Base-by-base conservation (phyloP, 2,329 filamentous ascomycete genomes). In the Colletotrichum navitas region DNA sequence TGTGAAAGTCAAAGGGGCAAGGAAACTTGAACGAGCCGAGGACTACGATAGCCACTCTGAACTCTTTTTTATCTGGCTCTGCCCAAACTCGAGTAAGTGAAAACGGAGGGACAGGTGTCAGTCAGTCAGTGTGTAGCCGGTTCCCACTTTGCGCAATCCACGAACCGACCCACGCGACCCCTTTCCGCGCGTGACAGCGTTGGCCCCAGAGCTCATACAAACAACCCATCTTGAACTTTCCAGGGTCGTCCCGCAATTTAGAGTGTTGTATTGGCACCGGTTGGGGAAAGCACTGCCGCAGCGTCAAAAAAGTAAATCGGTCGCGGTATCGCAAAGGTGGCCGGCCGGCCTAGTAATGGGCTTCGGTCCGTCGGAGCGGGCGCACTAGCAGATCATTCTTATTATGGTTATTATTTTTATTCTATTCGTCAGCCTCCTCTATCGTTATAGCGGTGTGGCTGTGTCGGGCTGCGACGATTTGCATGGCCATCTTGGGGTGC, bases 91-190 rank as follows among this genome's bases (percentile, higher is more conserved):
- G 61, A 45, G 39, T 32, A 24, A 24, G 47, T 32, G 47, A 49
- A 24, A 24, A 39, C 21, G 2, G 21, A 26, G 29, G n/a, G 7
- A 61, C 32, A 36, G 14, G 32, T 63, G 60, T 54, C 34, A 10
- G 14, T 51, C 47, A n/a, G 36, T 39, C 34, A 41, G 39, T 18
- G 49, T 55, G 21, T 36, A 54, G 4, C 45, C 26, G 24, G 49
- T 55, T 63, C 49, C 61, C 60, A 34, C 60, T 63, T 63, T 52
- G 32, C 34, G 45, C 45, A 62, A 51, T 62, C 45, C 32, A 29
- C 24, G 34, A 62, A 51, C 41, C 39, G 45, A 39, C 43, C 45
- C 34, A 11, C 59, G 29, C 52, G 32, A 55, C 32, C 59, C 43
- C 58, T 21, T 18, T 18, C 29, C 45, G 34, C 60, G 45, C 60